Evolutionary conservation across 2,329 filamentous ascomycete species (phyloP), one percentile per base, ranked within the genome.

Genomic region (Penicillium sp.): DNA sequence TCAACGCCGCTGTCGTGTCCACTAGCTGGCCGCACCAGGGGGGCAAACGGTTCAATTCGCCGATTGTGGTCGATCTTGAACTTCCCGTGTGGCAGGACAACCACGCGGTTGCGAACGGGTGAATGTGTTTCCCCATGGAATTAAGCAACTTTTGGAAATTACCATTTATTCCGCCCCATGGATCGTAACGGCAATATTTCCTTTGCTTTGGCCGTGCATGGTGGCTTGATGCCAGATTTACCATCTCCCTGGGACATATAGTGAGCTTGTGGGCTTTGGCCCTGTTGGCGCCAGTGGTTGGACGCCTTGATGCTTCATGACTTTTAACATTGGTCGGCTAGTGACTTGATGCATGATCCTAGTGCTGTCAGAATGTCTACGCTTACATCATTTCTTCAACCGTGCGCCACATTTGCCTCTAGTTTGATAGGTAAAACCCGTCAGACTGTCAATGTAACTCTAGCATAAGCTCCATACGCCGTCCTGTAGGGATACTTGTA

Each of bases 31-130:
- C 87, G 50, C 86, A 89, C 62, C 67, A 57, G 33, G 79, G 75
- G 2, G 85, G 85, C 17, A 89, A 87, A 71, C 80, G 75, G 60
- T 86, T 89, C 74, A 86, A 93, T 73, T 90, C 92, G 70, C 88
- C 91, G 21, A 88, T 95, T 64, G 87, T 95, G n/a, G 86, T 96
- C 13, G 90, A 96, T 70, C 69, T 95, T 31, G 86, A 92, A 63
- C 77, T 94, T 60, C 87, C 88, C 0, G 78, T 87, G 21, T 84
- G 81, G 78, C 70, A 73, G 50, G 67, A 66, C 40, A 19, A 54
- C 40, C 35, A 59, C 56, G 50, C 37, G 41, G 54, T 54, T 19
- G 47, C 21, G 33, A 47, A 40, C 33, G 48, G 40, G 23, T 50
- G 50, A 49, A 51, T 60, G 33, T 23, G 25, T 29, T 42, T 50